phyloP scores from a whole-genome alignment of 352 stramenopile species.

The Globisporangium nunn region DNA sequence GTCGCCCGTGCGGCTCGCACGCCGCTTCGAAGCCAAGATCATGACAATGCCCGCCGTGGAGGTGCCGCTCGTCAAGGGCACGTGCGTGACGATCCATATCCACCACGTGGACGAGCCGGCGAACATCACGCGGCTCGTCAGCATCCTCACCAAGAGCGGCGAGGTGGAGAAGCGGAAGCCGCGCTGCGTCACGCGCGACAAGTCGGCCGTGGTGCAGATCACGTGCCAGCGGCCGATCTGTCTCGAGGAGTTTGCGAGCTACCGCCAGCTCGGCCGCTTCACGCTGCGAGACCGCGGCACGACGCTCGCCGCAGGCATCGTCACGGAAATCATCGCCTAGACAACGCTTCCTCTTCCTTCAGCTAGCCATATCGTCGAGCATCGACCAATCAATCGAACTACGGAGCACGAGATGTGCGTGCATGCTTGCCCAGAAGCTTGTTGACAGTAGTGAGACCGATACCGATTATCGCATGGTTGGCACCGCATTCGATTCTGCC shows the following conservation, averaged over 20 bases:
- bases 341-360: not conserved
- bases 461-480: no score
- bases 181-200: conserved; percentile 81
- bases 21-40: conserved; percentile 84
- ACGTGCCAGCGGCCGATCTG: conserved; percentile 69
- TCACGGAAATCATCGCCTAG: conserved; percentile 76
- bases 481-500: not conserved
- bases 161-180: conserved; percentile 80
- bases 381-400: no score
- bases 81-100: conserved; percentile 78
- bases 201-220: conserved; percentile 80
- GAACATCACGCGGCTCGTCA: conserved; percentile 74
- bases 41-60: conserved; percentile 85
- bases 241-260: conserved; percentile 73
- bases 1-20: conserved; percentile 63
- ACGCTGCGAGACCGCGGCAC: conserved; percentile 76
- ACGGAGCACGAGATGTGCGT: no score
- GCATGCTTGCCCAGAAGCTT: not conserved
- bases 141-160: conserved; percentile 58
- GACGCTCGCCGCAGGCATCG: conserved; percentile 79
- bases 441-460: not conserved
- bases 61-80: conserved; percentile 80
- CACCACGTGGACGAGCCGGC: conserved; percentile 84
- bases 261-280: conserved; percentile 77
- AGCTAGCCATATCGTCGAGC: no score